Evolutionary conservation across 139 green algal genomes (phyloP).

Genomic region (Auxenochlorella pyrenoidosa): DNA sequence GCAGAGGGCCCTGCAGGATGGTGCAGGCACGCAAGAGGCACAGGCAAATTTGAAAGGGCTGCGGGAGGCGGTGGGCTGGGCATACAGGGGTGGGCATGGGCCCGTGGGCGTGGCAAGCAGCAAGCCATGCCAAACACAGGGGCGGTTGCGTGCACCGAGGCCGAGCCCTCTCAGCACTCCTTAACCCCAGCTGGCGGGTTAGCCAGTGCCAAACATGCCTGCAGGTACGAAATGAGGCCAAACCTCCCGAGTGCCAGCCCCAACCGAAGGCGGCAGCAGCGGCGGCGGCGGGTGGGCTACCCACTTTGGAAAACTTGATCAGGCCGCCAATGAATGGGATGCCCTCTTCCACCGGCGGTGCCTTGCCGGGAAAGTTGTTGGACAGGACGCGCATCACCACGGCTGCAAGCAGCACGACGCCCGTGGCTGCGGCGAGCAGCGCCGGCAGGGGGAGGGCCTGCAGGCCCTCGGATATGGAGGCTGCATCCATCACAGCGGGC

Average conservation of each 20-base stretch:
- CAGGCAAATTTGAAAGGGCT: too few species aligned
- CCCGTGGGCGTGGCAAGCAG: too few species aligned
- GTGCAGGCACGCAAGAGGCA: not conserved
- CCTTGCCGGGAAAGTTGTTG: slow-evolving; percentile 47
- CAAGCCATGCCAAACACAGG: too few species aligned
- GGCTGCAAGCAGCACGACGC: slow-evolving; percentile 42
- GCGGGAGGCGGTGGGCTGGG: too few species aligned
- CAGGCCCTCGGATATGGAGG: slow-evolving; percentile 9
- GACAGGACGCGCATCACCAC: slow-evolving; percentile 49
- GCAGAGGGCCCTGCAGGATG: slow-evolving; percentile 76
- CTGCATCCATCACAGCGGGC: not conserved
- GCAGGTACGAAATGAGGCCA: too few species aligned
- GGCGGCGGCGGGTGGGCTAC: not conserved
- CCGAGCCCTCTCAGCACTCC: too few species aligned
- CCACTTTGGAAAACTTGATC: slow-evolving; percentile 90
- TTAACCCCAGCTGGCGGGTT: too few species aligned
- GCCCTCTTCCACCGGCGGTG: slow-evolving; percentile 85
- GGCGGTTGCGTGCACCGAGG: too few species aligned
- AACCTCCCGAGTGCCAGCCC: too few species aligned
- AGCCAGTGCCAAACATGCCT: too few species aligned
- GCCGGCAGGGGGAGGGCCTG: slow-evolving; percentile 27
- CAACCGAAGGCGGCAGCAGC: not conserved
- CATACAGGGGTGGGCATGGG: too few species aligned
- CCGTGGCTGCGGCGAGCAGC: slow-evolving; percentile 4
- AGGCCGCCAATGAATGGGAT: slow-evolving; percentile 95